Evolutionary conservation across 73 alveolate species (phyloP).

Genomic region (Symbiodinium pilosum): DNA sequence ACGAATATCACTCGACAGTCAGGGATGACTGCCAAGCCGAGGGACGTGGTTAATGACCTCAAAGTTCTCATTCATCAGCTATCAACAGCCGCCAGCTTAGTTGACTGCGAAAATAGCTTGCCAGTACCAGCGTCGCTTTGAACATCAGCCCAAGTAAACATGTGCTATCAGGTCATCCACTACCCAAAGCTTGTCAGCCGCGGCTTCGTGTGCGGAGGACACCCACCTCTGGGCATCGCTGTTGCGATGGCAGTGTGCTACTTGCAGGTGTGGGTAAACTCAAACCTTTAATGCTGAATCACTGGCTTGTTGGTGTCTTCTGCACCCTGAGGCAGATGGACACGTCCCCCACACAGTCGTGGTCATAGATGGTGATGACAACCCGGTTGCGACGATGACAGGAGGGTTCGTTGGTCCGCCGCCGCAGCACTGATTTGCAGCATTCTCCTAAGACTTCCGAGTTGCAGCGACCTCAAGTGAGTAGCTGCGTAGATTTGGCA

Average conservation of each 20-base stretch:
- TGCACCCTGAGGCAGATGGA: conserved; percentile 13
- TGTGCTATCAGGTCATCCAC: conserved; percentile 15
- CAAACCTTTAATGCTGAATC: neutral
- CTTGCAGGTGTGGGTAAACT: neutral
- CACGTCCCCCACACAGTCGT: neutral
- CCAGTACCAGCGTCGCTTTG: neutral
- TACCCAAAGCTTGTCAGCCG: conserved; percentile 5
- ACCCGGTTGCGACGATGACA: neutral
- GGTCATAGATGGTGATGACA: neutral
- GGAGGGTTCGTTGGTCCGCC: neutral
- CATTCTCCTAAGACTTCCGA: neutral
- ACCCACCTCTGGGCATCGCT: conserved; percentile 15
- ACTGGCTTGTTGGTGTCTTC: neutral
- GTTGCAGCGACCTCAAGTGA: neutral
- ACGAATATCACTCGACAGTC: neutral
- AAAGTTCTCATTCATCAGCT: neutral
- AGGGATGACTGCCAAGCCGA: neutral
- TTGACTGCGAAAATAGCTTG: neutral
- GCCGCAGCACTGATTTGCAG: neutral
- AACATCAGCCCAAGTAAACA: neutral
- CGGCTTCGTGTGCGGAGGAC: conserved; percentile 12
- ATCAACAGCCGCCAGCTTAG: neutral
- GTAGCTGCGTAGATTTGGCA: neutral
- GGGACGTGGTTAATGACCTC: neutral
- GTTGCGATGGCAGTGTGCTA: neutral